Evolutionary conservation across 305 asterid species (phyloP).

Genomic region (Coffea humblotiana): DNA sequence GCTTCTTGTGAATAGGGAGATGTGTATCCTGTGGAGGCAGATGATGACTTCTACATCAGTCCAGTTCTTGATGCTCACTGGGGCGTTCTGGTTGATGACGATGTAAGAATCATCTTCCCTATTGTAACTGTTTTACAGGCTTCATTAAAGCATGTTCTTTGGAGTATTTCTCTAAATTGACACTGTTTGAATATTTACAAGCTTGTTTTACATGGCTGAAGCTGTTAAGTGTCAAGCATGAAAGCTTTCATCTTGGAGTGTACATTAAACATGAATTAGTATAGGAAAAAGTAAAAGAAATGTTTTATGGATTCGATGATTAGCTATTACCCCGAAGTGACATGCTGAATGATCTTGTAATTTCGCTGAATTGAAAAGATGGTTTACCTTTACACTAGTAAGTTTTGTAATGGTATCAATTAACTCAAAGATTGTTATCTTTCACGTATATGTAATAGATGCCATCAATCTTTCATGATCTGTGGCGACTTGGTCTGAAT

Average conservation of each 20-base stretch:
- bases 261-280: background rate
- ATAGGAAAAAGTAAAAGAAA: too few species aligned
- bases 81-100: slow-evolving; percentile 92
- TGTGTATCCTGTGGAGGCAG: slow-evolving; percentile 87
- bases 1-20: slow-evolving; percentile 65
- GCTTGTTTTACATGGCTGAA: background rate
- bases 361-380: background rate
- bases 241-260: background rate
- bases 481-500: background rate
- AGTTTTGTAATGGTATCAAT: background rate
- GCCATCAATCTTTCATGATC: background rate
- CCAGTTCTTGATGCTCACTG: slow-evolving; percentile 99
- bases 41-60: slow-evolving; percentile 46
- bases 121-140: slow-evolving; percentile 4
- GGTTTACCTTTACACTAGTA: background rate
- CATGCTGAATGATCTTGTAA: background rate
- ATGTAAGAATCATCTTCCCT: slow-evolving; percentile 50
- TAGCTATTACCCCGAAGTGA: background rate
- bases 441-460: too few species aligned
- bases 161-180: slow-evolving; percentile 11
- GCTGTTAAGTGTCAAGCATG: background rate
- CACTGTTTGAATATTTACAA: background rate
- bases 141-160: slow-evolving; percentile 11
- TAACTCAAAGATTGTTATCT: background rate
- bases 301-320: too few species aligned